phyloP scores from a whole-genome alignment of 2,329 filamentous ascomycete genomes.

The Xylaria sp. region DNA sequence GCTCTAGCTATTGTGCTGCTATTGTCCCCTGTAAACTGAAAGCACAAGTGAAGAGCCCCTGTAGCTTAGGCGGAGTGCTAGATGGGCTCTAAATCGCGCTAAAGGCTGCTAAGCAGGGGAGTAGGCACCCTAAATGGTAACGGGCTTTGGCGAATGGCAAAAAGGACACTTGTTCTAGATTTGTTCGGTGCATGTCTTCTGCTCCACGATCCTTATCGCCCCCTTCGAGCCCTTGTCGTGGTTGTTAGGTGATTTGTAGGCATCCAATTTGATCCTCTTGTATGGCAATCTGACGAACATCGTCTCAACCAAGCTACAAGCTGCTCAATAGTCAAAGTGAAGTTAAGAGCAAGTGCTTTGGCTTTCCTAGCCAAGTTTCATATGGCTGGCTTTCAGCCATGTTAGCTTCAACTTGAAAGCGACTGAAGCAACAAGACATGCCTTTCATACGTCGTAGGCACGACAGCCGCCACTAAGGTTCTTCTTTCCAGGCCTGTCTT shows the following conservation, averaged over 20 bases:
- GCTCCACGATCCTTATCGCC: background rate
- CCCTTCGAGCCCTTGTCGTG: background rate
- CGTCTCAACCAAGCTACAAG: background rate
- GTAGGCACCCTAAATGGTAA: background rate
- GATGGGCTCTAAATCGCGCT: conserved; percentile 2
- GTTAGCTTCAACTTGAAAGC: conserved; percentile 29
- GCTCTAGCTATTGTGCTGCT: background rate
- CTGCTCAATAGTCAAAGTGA: background rate
- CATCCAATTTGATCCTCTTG: background rate
- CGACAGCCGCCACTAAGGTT: background rate
- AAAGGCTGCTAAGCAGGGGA: conserved; percentile 1
- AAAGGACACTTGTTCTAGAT: conserved; percentile 40
- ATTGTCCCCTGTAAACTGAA: conserved; percentile 6
- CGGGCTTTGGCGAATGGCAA: conserved; percentile 10
- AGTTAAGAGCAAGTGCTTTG: conserved; percentile 9
- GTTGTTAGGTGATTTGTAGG: background rate
- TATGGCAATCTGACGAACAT: background rate
- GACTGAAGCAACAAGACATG: background rate
- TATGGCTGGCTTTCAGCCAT: background rate
- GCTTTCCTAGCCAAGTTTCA: conserved; percentile 7
- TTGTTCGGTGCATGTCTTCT: conserved; percentile 14
- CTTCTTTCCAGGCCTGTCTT: background rate
- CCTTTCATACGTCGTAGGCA: conserved; percentile 7
- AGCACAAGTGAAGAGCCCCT: background rate
- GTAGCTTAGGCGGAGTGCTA: background rate